phyloP scores from a whole-genome alignment of 305 asterid genomes.

The Lippia alba region DNA sequence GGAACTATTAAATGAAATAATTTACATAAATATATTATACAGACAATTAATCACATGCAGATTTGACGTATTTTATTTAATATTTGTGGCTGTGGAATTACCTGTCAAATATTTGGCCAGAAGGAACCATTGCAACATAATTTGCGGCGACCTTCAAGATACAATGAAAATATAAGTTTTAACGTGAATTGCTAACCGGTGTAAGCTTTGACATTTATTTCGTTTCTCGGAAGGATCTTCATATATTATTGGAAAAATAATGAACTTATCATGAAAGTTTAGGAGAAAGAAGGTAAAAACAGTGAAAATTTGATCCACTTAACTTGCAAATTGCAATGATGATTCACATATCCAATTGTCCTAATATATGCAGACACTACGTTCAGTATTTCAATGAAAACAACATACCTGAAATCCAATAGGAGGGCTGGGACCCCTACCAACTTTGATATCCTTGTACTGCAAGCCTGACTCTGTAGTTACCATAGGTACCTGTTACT shows the following conservation, averaged over 20 bases:
- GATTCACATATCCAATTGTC: no score
- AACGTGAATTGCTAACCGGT: neutral
- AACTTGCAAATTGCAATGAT: no score
- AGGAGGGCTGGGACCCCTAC: constrained; percentile 93
- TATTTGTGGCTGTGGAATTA: constrained; percentile 23
- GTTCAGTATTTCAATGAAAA: neutral
- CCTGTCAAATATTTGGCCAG: constrained; percentile 99
- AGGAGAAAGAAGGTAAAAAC: no score
- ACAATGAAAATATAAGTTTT: no score
- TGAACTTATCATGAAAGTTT: neutral
- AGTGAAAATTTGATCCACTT: neutral
- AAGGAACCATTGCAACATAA: constrained; percentile 95
- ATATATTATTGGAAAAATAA: neutral
- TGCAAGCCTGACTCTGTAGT: constrained; percentile 95
- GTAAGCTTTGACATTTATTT: neutral
- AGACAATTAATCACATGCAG: neutral
- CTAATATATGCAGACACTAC: neutral
- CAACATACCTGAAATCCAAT: constrained; percentile 89
- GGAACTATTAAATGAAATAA: constrained; percentile 56
- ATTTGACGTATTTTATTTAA: no score
- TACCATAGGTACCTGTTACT: constrained; percentile 69
- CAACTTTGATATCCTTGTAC: constrained; percentile 92
- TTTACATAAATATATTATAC: neutral
- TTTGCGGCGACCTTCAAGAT: constrained; percentile 84
- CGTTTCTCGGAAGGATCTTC: no score